Conservation (phyloP, 768 basidiomycete species). For the Dendrothele bispora region DNA sequence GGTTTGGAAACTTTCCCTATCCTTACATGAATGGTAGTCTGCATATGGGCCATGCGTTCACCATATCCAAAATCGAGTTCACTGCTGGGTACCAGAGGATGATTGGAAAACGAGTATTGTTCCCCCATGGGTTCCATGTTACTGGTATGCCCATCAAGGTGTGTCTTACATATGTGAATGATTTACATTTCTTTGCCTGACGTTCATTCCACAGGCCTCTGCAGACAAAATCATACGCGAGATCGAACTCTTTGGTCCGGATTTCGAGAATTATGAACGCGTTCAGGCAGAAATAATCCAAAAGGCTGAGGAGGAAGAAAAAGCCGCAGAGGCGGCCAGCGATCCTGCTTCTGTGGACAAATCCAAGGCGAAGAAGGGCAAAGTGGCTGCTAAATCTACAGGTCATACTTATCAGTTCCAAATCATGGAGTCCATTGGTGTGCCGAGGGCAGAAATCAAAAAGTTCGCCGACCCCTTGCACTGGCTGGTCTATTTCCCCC, state of each 20-base stretch:
- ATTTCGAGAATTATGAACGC: conserved; percentile 73
- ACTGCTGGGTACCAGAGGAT: conserved; percentile 93
- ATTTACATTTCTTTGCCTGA: background rate
- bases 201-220: conserved; percentile 63
- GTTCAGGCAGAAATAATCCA: conserved; percentile 42
- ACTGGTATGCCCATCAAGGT: conserved; percentile 99
- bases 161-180: conserved; percentile 30
- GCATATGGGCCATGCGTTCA: conserved; percentile 97
- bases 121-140: conserved; percentile 97
- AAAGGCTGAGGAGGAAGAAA: conserved; percentile 47
- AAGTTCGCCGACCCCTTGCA: conserved; percentile 93
- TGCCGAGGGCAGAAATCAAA: conserved; percentile 88
- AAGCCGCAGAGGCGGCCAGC: conserved; percentile 39
- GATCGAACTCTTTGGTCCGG: conserved; percentile 90
- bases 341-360: conserved; percentile 43
- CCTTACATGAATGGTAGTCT: conserved; percentile 99
- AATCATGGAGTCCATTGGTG: conserved; percentile 93
- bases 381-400: conserved; percentile 88
- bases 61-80: conserved; percentile 98
- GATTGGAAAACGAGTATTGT: conserved; percentile 91
- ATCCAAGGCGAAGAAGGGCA: conserved; percentile 93
- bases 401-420: conserved; percentile 98
- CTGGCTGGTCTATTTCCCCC: conserved; percentile 95
- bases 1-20: conserved; percentile 96
- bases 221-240: conserved; percentile 97